Percentiles rank a stretch among this genome's conserved stretches.
phyloP scores from a whole-genome alignment of 1,139 yeast genomes.

The Pneumocystis wakefieldiae region DNA sequence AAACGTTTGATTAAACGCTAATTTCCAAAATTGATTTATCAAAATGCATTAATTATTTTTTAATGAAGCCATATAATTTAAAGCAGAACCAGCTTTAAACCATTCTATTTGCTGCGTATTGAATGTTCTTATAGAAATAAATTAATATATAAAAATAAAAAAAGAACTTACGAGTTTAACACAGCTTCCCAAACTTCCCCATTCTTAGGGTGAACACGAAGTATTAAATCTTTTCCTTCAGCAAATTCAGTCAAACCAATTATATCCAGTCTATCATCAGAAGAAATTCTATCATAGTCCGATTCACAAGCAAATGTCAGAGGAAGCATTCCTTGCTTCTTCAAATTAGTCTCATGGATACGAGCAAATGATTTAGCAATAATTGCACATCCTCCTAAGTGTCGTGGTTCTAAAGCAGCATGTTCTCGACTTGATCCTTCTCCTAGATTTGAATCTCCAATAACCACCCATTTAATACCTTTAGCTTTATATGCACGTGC shows the following conservation, averaged over 20 bases:
- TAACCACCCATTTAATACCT: conserved; percentile 62
- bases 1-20: not conserved
- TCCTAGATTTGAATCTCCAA: conserved; percentile 98
- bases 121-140: conserved; percentile 44
- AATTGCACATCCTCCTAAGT: conserved; percentile 95
- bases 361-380: conserved; percentile 96
- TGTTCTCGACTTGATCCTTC: conserved; percentile 99
- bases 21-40: not conserved
- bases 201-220: conserved; percentile 81
- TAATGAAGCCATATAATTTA: conserved; percentile 81
- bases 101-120: conserved; percentile 93
- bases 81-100: conserved; percentile 98
- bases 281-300: conserved; percentile 88
- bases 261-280: conserved; percentile 78
- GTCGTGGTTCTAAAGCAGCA: conserved; percentile 99
- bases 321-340: conserved; percentile 96
- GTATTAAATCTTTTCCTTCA: conserved; percentile 78
- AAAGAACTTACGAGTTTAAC: conserved; percentile 39
- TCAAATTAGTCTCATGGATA: conserved; percentile 86
- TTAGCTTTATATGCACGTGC: conserved; percentile 85
- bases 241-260: conserved; percentile 72
- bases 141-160: not conserved
- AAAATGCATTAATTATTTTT: conserved; percentile 12
- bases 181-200: conserved; percentile 77
- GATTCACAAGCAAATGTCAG: conserved; percentile 77